Evolutionary conservation across 2,329 filamentous ascomycete genomes (phyloP).

Genomic region (Chaetomium globosum): DNA sequence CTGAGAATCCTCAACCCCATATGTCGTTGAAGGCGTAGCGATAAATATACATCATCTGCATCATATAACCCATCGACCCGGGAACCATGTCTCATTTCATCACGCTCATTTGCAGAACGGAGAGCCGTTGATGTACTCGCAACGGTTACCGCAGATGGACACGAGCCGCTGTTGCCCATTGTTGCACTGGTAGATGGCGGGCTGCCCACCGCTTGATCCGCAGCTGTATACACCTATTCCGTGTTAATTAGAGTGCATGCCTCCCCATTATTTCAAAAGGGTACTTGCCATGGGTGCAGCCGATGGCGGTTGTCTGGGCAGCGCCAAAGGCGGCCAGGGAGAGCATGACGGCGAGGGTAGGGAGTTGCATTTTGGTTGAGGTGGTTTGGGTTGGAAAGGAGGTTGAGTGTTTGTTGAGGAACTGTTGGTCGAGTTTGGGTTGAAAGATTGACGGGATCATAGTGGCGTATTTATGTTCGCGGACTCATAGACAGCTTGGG

Average conservation of each 20-base stretch:
- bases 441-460: neutral
- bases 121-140: neutral
- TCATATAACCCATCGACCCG: neutral
- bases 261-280: neutral
- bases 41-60: too few species aligned
- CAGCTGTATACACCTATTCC: neutral
- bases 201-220: neutral
- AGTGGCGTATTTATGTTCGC: neutral
- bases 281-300: neutral
- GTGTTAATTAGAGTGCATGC: neutral
- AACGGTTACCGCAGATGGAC: neutral
- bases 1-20: too few species aligned
- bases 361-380: conserved; percentile 1
- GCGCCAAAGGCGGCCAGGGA: conserved; percentile 2
- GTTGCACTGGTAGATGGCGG: neutral
- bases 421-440: neutral
- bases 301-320: neutral
- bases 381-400: neutral
- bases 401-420: neutral
- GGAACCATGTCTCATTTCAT: neutral
- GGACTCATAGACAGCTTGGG: neutral
- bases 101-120: neutral
- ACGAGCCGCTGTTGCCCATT: neutral
- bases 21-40: too few species aligned
- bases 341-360: neutral